Base-by-base conservation (phyloP, 1,284 basidiomycete species). In the Moesziomyces globuligerus region DNA sequence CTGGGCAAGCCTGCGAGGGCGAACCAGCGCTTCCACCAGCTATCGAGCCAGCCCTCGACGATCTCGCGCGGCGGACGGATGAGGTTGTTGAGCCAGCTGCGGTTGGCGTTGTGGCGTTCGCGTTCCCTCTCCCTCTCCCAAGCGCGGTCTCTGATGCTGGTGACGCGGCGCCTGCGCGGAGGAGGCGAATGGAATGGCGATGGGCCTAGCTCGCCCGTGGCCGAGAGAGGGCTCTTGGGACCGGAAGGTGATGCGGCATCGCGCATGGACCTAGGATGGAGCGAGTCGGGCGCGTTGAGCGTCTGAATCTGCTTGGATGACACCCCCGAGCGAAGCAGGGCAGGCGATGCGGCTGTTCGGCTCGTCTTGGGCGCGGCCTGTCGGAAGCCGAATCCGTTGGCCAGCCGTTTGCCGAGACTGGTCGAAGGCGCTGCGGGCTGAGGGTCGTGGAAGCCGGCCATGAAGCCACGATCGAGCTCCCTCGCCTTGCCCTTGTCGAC, bases 21-120 rank as follows among this genome's bases (percentile, higher is more conserved):
- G 6, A 83, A 80, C 81, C 86, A 86, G 0, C 86, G 72, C 50
- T 82, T 85, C 83, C 83, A 85, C 83, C 86, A 87, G 17, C 78
- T 83, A 23, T 78, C 74, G 28, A 87, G 78, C 85, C 85, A 86
- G 0, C 44, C 60, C 43, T 86, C 84, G 6, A 87, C 86, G 5
- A 75, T 77, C 29, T 81, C 80, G 42, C 82, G 66, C 1, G 78
- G 78, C 3, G 86, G 86, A 68, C 85, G 64, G 34, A 83, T 67
- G n/a, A 79, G 57, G 36, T 77, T 72, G 49, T 57, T 53, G 21
- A 45, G 46, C 72, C 80, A 80, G 23, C 50, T 57, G 13, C 62
- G 64, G 23, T 64, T 50, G 18, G 59, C 55, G 21, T 52, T 28
- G 9, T 50, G 46, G 21, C 55, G 45, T 23, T 64, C 52, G n/a